Evolutionary conservation across 805 yeast genomes (phyloP).

Genomic region (Yarrowia alimentaria): DNA sequence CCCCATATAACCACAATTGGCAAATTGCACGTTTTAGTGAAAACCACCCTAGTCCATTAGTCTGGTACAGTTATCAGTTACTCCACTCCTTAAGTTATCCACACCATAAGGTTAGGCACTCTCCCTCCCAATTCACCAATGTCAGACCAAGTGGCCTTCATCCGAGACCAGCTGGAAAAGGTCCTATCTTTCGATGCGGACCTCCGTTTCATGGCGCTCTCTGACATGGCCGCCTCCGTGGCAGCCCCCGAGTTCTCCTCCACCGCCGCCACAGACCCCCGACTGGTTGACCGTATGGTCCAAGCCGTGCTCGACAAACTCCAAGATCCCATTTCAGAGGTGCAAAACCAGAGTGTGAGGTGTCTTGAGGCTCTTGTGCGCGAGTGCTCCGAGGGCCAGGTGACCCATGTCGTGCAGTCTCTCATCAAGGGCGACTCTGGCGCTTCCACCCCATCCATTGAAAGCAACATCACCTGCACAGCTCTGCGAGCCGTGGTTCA

Average conservation of each 20-base stretch:
- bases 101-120: no score
- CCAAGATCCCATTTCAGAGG: constrained; percentile 65
- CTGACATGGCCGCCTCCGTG: constrained; percentile 55
- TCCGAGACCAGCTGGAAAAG: constrained; percentile 24
- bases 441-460: not conserved
- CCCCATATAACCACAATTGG: no score
- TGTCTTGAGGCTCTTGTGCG: constrained; percentile 47
- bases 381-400: constrained; percentile 29
- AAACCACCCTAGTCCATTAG: no score
- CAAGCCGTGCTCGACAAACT: constrained; percentile 47
- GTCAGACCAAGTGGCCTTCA: not conserved
- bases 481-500: no score
- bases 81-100: no score
- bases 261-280: constrained; percentile 38
- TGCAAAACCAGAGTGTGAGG: constrained; percentile 69
- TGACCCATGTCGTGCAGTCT: constrained; percentile 21
- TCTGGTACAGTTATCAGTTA: no score
- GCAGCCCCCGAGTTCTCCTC: constrained; percentile 33
- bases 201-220: constrained; percentile 79
- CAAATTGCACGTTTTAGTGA: no score
- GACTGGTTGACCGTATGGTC: constrained; percentile 38
- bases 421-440: constrained; percentile 31
- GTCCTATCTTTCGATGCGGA: constrained; percentile 57
- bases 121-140: no score
- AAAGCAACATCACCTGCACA: constrained; percentile 32